phyloP scores from a whole-genome alignment of 257 asterid genomes.

The Hygrophila difformis region DNA sequence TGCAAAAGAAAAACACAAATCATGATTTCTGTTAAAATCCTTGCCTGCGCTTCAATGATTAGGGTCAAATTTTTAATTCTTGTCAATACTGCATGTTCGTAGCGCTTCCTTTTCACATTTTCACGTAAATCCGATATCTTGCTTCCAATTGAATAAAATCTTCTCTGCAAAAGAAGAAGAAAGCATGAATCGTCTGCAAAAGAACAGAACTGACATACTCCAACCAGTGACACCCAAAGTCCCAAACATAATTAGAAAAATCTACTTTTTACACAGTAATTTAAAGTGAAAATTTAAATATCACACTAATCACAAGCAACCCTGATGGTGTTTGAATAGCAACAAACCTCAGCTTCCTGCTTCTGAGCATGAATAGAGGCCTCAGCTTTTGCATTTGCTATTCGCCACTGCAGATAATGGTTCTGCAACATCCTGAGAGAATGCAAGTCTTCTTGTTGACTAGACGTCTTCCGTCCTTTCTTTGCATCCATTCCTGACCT shows the following conservation, averaged over 20 bases:
- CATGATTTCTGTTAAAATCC: conserved; percentile 8
- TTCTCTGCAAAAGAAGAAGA: conserved; percentile 19
- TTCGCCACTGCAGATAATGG: conserved; percentile 60
- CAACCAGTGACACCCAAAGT: no score
- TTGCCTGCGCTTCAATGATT: conserved; percentile 44
- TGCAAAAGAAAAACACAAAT: neutral
- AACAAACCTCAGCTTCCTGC: conserved; percentile 45
- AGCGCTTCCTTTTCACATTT: conserved; percentile 26
- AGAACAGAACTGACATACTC: no score
- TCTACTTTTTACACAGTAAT: no score
- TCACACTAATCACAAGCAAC: no score
- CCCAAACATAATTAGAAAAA: no score
- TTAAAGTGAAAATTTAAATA: no score
- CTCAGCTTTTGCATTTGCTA: conserved; percentile 58
- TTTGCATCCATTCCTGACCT: conserved; percentile 41
- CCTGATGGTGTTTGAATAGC: no score
- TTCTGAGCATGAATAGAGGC: conserved; percentile 31
- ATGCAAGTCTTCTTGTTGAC: conserved; percentile 50
- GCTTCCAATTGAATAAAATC: conserved; percentile 31
- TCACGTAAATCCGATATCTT: conserved; percentile 33
- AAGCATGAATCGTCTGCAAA: neutral
- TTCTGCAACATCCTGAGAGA: conserved; percentile 47
- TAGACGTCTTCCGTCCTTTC: conserved; percentile 34
- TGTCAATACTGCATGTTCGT: conserved; percentile 30
- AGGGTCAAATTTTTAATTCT: conserved; percentile 23